phyloP scores from a whole-genome alignment of 768 basidiomycete genomes.

The Russula foetens region DNA sequence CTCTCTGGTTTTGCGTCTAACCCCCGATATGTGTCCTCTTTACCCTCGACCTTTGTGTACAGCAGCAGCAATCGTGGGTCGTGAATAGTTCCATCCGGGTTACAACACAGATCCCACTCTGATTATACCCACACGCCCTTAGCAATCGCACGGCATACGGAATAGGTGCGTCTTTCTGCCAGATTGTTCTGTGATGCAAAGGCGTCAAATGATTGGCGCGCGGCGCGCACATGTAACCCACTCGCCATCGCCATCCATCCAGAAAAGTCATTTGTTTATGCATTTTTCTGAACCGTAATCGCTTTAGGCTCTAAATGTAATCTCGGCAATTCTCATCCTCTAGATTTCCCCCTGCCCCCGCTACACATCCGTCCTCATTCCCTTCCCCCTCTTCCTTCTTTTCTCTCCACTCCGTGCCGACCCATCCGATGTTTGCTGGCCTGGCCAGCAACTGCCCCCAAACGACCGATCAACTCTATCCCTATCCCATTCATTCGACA shows the following conservation, averaged over 20 bases:
- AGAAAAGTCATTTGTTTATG: neutral
- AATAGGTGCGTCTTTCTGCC: conserved; percentile 8
- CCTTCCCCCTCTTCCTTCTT: neutral
- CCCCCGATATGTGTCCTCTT: conserved; percentile 2
- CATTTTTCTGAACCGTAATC: neutral
- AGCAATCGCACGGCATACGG: neutral
- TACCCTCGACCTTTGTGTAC: conserved; percentile 7
- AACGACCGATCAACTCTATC: neutral
- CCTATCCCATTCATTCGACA: neutral
- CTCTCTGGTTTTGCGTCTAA: conserved; percentile 3
- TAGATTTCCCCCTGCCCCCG: neutral
- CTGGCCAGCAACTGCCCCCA: neutral
- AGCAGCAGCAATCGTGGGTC: no score
- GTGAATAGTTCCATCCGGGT: conserved; percentile 4
- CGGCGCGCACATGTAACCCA: neutral
- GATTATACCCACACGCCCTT: conserved; percentile 8
- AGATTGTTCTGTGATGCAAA: conserved; percentile 18
- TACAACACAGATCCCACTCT: neutral
- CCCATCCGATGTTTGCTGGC: conserved; percentile 10
- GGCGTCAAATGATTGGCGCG: conserved; percentile 12
- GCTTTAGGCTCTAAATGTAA: neutral
- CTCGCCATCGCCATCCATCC: no score
- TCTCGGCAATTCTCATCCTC: conserved; percentile 9
- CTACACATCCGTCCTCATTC: neutral
- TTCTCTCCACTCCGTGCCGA: conserved; percentile 2